Evolutionary conservation across 495 filamentous ascomycete species (phyloP), one percentile per base, ranked within the genome.

Genomic region (Chaetomium fimeti): DNA sequence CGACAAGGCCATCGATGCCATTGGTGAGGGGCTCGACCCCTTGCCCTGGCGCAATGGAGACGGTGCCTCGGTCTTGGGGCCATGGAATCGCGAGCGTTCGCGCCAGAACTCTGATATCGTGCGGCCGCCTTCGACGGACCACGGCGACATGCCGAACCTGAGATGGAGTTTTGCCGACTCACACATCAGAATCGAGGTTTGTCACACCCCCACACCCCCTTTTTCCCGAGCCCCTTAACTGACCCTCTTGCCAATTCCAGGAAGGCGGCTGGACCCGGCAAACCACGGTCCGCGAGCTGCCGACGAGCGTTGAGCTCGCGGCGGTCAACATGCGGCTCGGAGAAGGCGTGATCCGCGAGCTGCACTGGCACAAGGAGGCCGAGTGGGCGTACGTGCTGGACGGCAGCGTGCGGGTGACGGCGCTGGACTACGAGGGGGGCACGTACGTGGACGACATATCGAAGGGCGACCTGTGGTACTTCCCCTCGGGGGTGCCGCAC

Each of bases 301-400:
- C 79, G 7, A 77, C 82, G 16, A 88, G 85, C 66, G 76, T 80
- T 13, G 84, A 88, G 60, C 77, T 89, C 29, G 87, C 87, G 8
- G 82, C 83, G 53, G 87, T 88, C 58, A 88, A 89, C 68, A 88
- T 88, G 87, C 83, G 87, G 18, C 81, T 89, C 0, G 86, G 85
- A 45, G 68, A 81, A 56, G 86, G 85, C 42, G 88, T 85, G n/a
- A 89, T 88, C 68, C 86, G 88, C 9, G 88, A 90, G 68, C 74
- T 90, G 18, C 88, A 90, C 68, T 90, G 88, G 88, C 88, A 90
- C 74, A 87, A 84, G 51, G 84, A 88, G 68, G 87, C 86, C 36
- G 87, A 90, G 66, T 89, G 86, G 87, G 87, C 83, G 4, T 89
- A 85, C 61, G 83, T 89, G 1, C 81, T 88, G 3, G 80, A 84